Evolutionary conservation across 805 yeast genomes (phyloP).

Genomic region (Wickerhamomyces sydowiorum): DNA sequence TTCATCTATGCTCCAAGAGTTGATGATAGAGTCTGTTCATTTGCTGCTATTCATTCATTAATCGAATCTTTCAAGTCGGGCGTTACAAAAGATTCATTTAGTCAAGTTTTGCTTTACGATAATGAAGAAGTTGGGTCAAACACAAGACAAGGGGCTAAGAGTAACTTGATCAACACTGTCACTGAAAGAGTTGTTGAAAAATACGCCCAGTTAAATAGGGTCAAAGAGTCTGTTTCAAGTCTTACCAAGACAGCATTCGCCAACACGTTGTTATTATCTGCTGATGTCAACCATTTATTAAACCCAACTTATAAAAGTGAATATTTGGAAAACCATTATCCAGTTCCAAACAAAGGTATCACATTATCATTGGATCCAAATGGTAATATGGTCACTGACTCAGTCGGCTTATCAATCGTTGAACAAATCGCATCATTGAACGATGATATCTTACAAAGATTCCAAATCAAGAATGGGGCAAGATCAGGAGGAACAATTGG

Average conservation of each 20-base stretch:
- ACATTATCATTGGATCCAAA: slow-evolving; percentile 70
- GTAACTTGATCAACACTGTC: slow-evolving; percentile 64
- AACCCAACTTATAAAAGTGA: slow-evolving; percentile 72
- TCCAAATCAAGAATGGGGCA: slow-evolving; percentile 81
- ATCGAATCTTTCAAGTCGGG: slow-evolving; percentile 37
- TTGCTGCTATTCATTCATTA: slow-evolving; percentile 60
- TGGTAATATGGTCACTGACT: slow-evolving; percentile 80
- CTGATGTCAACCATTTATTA: slow-evolving; percentile 78
- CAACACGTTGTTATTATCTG: slow-evolving; percentile 73
- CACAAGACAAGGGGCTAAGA: slow-evolving; percentile 77
- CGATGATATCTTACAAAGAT: slow-evolving; percentile 65
- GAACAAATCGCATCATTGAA: slow-evolving; percentile 65
- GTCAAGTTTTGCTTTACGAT: slow-evolving; percentile 63
- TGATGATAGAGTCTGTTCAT: slow-evolving; percentile 81
- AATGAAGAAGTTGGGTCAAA: slow-evolving; percentile 83
- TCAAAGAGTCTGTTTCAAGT: slow-evolving; percentile 11
- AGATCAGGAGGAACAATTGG: slow-evolving; percentile 91
- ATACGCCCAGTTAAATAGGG: slow-evolving; percentile 16
- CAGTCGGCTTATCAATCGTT: slow-evolving; percentile 61
- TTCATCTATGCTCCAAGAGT: slow-evolving; percentile 78
- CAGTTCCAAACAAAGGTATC: slow-evolving; percentile 73
- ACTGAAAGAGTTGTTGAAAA: slow-evolving; percentile 47
- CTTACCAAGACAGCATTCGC: slow-evolving; percentile 46
- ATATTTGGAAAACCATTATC: slow-evolving; percentile 74
- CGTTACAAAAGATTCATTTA: slow-evolving; percentile 34